These are phyloP conservation scores for Saccharomycopsis sp. DNA, from an alignment of 805 yeast genomes.

Conservation along the genomic window DNA sequence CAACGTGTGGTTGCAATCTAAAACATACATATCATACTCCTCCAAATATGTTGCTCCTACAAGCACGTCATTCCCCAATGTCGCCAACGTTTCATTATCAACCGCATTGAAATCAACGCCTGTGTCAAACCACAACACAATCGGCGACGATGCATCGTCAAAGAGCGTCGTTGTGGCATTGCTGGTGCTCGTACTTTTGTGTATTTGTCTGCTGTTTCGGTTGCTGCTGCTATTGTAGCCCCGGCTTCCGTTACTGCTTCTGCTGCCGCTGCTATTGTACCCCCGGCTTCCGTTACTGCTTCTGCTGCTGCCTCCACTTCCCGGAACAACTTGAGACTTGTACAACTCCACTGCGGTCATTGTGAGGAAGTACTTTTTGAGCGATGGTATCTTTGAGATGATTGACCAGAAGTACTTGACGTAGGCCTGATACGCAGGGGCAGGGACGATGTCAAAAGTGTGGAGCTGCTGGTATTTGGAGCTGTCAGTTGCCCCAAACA, in stretches of 20 bases:
- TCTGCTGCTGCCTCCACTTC: background rate
- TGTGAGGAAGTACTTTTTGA: background rate
- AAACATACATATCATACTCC: background rate
- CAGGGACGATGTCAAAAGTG: background rate
- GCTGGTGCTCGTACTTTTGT: background rate
- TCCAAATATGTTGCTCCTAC: conserved; percentile 2
- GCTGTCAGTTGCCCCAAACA: conserved; percentile 2
- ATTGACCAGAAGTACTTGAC: background rate
- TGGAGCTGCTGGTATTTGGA: background rate
- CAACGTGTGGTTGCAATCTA: background rate
- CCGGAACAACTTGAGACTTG: background rate
- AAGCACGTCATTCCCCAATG: background rate
- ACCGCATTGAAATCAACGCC: conserved; percentile 1
- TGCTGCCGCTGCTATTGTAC: background rate
- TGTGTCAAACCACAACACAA: conserved; percentile 1
- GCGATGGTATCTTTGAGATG: background rate
- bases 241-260: background rate
- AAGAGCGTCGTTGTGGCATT: background rate
- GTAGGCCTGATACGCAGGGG: background rate
- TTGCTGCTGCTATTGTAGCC: background rate
- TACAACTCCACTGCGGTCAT: background rate
- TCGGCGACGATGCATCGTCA: background rate
- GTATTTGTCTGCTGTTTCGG: background rate
- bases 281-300: background rate
- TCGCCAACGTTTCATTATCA: background rate